Conservation (phyloP, 1,284 basidiomycete genomes). For the Schizophyllum commune region DNA sequence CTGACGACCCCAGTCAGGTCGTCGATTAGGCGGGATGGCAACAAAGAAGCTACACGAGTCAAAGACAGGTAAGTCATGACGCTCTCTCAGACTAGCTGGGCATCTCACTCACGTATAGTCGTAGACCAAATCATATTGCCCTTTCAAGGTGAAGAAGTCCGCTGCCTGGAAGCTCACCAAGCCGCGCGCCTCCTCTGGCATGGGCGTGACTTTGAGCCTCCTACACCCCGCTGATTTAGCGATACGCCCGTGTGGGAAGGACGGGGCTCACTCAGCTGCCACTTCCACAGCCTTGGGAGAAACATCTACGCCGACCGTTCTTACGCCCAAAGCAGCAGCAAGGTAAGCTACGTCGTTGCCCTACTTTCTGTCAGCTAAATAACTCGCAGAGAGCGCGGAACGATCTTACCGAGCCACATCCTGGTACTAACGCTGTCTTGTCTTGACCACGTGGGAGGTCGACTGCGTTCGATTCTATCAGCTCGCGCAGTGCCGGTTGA, state of each 20-base stretch:
- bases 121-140: slow-evolving; percentile 49
- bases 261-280: slow-evolving; percentile 37
- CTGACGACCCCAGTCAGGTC: slow-evolving; percentile 49
- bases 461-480: slow-evolving; percentile 41
- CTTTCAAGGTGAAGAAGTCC: slow-evolving; percentile 48
- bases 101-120: slow-evolving; percentile 54
- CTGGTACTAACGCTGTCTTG: slow-evolving; percentile 51
- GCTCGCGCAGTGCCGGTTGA: slow-evolving; percentile 49
- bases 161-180: slow-evolving; percentile 29
- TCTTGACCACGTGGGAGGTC: slow-evolving; percentile 32
- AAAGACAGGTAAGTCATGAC: neutral
- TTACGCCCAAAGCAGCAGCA: slow-evolving; percentile 39
- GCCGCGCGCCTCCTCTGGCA: slow-evolving; percentile 9
- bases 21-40: slow-evolving; percentile 51
- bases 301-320: slow-evolving; percentile 49
- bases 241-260: too few relatives aligned
- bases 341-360: slow-evolving; percentile 61
- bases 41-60: slow-evolving; percentile 51
- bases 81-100: neutral
- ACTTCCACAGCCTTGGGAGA: slow-evolving; percentile 44
- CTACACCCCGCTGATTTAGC: neutral
- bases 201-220: neutral
- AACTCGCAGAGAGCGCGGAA: neutral
- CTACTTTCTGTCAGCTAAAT: slow-evolving; percentile 23
- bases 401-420: slow-evolving; percentile 55